Conservation (phyloP, 352 stramenopile species). For the Pythium dissotocum region DNA sequence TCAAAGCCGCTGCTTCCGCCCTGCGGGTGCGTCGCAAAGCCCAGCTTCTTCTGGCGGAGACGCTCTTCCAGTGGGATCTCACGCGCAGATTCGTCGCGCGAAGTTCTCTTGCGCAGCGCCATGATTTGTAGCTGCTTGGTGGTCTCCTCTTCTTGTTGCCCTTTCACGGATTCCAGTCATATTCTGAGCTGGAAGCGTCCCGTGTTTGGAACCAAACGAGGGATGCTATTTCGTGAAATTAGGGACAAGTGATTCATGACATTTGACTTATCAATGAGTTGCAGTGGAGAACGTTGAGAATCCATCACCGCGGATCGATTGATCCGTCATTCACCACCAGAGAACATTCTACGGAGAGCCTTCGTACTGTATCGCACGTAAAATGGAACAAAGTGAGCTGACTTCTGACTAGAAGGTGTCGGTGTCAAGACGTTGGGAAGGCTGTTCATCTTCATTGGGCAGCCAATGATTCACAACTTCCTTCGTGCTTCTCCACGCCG, state of each 20-base stretch:
- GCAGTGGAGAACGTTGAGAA: neutral
- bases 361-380: neutral
- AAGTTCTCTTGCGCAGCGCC: constrained; percentile 18
- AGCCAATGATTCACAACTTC: too few relatives aligned
- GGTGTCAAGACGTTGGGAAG: neutral
- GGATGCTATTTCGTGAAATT: neutral
- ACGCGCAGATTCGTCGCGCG: constrained; percentile 27
- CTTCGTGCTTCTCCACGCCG: too few relatives aligned
- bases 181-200: constrained; percentile 7
- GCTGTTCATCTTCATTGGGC: neutral
- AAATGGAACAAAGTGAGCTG: neutral
- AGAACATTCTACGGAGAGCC: neutral
- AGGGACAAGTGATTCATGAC: constrained; percentile 5
- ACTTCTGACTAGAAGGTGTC: neutral
- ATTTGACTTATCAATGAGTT: neutral
- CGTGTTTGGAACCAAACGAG: constrained; percentile 8
- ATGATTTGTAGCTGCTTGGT: constrained; percentile 7
- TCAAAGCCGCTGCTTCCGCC: constrained; percentile 7
- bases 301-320: neutral
- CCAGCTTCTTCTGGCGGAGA: constrained; percentile 76
- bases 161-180: constrained; percentile 29
- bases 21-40: constrained; percentile 41
- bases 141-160: constrained; percentile 5
- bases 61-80: constrained; percentile 81
- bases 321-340: neutral